phyloP scores from a whole-genome alignment of 805 yeast species.

The Teunomyces stri region DNA sequence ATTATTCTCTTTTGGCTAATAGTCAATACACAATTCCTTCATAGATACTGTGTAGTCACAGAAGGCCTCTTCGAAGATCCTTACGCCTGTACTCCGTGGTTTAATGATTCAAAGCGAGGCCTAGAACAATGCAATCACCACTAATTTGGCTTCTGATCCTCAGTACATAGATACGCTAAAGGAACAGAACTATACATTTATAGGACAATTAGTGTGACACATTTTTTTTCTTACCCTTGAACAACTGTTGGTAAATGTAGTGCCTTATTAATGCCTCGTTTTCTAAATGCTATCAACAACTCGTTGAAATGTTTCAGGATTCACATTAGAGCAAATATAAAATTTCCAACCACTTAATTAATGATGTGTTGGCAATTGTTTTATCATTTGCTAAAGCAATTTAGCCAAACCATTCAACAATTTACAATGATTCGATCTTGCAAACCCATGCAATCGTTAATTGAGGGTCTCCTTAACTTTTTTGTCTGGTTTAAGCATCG shows the following conservation, averaged over 20 bases:
- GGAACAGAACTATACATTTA: constrained; percentile 24
- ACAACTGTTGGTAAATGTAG: neutral
- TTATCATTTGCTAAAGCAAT: too few species aligned
- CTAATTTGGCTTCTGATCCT: constrained; percentile 18
- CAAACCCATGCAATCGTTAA: too few species aligned
- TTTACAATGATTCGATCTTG: too few species aligned
- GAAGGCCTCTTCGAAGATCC: constrained; percentile 35
- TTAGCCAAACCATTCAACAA: too few species aligned
- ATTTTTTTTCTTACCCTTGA: constrained; percentile 6
- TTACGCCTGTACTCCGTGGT: constrained; percentile 26
- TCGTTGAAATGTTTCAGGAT: too few species aligned
- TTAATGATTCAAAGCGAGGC: constrained; percentile 35
- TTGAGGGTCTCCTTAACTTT: neutral
- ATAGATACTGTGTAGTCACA: constrained; percentile 1
- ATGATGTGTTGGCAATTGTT: too few species aligned
- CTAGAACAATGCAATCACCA: constrained; percentile 20
- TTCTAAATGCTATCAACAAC: too few species aligned
- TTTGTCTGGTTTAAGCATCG: neutral
- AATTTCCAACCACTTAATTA: too few species aligned
- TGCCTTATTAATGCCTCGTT: too few species aligned
- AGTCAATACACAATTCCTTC: neutral
- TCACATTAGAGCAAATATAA: too few species aligned
- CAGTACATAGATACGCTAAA: constrained; percentile 18
- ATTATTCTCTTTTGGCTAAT: neutral
- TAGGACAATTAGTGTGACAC: constrained; percentile 34